Conservation (phyloP, 2,329 filamentous ascomycete species). For the Fusarium burgessii region DNA sequence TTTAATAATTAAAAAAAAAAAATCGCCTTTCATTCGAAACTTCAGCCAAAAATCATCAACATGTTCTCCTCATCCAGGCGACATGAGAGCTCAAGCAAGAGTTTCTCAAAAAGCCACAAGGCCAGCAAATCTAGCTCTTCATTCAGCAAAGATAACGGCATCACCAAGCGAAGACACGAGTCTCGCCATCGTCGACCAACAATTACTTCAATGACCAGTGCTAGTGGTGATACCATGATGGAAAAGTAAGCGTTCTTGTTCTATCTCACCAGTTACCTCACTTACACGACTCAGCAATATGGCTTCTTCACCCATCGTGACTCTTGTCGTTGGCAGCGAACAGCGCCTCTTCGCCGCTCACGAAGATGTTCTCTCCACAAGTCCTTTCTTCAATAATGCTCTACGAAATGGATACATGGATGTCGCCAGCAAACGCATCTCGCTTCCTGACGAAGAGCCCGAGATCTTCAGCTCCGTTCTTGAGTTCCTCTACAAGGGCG, state of each 20-base stretch:
- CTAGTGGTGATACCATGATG: conserved; percentile 55
- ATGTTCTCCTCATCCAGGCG: conserved; percentile 64
- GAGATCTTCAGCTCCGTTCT: conserved; percentile 92
- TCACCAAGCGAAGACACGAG: conserved; percentile 68
- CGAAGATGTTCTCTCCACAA: conserved; percentile 83
- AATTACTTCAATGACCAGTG: conserved; percentile 57
- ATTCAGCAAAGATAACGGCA: conserved; percentile 65
- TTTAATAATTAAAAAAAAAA: conserved; percentile 25
- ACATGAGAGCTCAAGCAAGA: conserved; percentile 60
- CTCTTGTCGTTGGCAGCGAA: conserved; percentile 82
- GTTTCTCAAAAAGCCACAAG: conserved; percentile 66
- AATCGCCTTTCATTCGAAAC: not conserved
- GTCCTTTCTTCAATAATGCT: conserved; percentile 76
- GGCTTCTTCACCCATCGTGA: conserved; percentile 79
- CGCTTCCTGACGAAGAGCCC: conserved; percentile 86
- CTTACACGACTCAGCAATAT: conserved; percentile 55
- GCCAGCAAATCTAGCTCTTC: conserved; percentile 64
- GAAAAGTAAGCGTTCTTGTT: conserved; percentile 56
- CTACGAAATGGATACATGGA: conserved; percentile 53
- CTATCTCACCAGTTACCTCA: not conserved
- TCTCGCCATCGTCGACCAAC: conserved; percentile 61
- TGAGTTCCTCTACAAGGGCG: conserved; percentile 93
- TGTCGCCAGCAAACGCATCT: conserved; percentile 72
- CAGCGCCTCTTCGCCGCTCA: conserved; percentile 92
- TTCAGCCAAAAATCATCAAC: conserved; percentile 7